Evolutionary conservation across 129 eudicot species (phyloP).

Genomic region (Artemisia annua): DNA sequence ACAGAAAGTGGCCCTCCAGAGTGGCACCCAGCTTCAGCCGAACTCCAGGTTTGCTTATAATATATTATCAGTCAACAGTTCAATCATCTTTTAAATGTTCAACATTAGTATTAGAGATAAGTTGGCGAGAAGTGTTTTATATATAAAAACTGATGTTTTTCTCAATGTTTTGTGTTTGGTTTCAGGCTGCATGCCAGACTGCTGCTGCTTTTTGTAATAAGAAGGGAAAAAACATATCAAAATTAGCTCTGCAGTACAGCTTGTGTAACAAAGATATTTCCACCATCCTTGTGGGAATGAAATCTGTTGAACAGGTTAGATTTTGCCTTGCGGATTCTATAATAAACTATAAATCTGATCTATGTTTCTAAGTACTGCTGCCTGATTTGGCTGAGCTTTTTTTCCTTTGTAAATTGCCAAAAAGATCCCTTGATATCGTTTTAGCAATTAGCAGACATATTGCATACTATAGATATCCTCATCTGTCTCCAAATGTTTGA

Average conservation of each 20-base stretch:
- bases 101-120: no score
- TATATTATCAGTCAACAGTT: neutral
- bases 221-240: slow-evolving; percentile 79
- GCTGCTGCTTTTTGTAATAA: slow-evolving; percentile 73
- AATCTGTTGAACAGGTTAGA: slow-evolving; percentile 71
- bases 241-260: slow-evolving; percentile 90
- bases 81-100: neutral
- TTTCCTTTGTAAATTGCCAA: neutral
- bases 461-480: neutral
- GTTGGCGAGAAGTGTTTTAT: neutral
- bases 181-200: slow-evolving; percentile 75
- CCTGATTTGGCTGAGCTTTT: neutral
- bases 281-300: slow-evolving; percentile 89
- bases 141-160: neutral
- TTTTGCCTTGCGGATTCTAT: neutral
- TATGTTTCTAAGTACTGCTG: neutral
- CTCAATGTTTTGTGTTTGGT: slow-evolving; percentile 7
- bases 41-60: slow-evolving; percentile 58
- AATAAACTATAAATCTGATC: slow-evolving; percentile 2
- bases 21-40: slow-evolving; percentile 96
- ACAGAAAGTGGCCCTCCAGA: slow-evolving; percentile 92
- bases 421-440: neutral
- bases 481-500: neutral
- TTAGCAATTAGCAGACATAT: neutral
- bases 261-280: slow-evolving; percentile 72